phyloP scores from a whole-genome alignment of 2,329 filamentous ascomycete species.

The Colletotrichum sp. region DNA sequence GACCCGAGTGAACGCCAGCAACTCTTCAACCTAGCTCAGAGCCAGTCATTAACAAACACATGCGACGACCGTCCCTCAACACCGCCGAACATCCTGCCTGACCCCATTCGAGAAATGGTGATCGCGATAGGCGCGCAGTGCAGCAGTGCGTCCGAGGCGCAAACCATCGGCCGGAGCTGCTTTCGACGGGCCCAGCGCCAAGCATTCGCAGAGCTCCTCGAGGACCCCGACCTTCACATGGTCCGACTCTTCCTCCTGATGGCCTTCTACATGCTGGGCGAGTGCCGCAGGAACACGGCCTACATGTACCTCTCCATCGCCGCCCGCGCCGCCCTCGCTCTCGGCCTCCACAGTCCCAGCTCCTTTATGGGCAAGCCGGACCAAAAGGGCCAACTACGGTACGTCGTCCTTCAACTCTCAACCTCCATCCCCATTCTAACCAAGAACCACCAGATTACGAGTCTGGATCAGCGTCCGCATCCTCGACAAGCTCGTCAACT shows the following conservation, averaged over 20 bases:
- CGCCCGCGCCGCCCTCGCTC: conserved; percentile 58
- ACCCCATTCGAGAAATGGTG: not conserved
- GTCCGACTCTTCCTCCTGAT: conserved; percentile 60
- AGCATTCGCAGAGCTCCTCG: conserved; percentile 56
- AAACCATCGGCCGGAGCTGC: conserved; percentile 37
- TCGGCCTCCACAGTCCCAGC: conserved; percentile 55
- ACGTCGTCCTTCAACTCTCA: not conserved
- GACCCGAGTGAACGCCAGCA: not conserved
- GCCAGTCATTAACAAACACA: not conserved
- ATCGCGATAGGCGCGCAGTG: not conserved
- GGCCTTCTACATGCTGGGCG: conserved; percentile 64
- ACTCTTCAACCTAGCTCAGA: not conserved
- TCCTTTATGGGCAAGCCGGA: not conserved
- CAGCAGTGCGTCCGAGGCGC: conserved; percentile 27
- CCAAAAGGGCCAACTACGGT: not conserved
- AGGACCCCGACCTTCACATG: conserved; percentile 59
- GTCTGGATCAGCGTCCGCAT: not conserved
- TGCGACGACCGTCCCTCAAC: not conserved
- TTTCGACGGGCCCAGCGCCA: conserved; percentile 53
- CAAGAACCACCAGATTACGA: not conserved
- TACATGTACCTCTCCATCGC: conserved; percentile 66
- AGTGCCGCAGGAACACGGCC: conserved; percentile 56
- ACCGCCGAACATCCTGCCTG: not conserved
- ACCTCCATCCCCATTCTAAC: not conserved
- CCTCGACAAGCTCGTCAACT: not conserved